Base-by-base conservation (phyloP, 2,329 filamentous ascomycete genomes). In the Trichophyton simii region DNA sequence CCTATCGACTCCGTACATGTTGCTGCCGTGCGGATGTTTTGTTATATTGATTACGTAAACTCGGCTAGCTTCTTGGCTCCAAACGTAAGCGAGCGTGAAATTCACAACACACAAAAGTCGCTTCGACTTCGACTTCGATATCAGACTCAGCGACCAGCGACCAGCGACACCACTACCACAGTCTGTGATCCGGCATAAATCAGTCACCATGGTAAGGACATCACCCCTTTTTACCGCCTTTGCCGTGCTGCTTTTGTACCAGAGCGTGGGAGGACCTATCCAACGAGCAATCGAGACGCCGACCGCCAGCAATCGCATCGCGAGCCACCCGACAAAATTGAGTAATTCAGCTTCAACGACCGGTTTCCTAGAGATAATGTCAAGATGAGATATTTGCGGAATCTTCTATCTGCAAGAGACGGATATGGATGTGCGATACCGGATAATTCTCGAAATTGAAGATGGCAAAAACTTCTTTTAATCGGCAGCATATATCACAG, bases 191-290 rank as follows among this genome's bases (percentile, higher is more conserved):
- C 74, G 74, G 74, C 71, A 72, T 61, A 75, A 74, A 67, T 73
- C 73, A 74, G 74, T 75, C 74, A 77, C 76, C 75, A 77, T 77
- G 75, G 75, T 77, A 77, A 76, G 75, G 63, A 25, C 7, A 18
- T 44, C 25, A n/a, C 4, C 1, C 11, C 65, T 57, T 61, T 48
- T 66, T 66, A 59, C 57, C 62, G 52, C 62, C 13, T 13, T 58
- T 9, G 20, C 36, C 22, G 65, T 65, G 55, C 62, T 65, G 63
- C 34, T 44, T 52, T 34, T 34, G 55, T 61, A 60, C 63, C 67
- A 65, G 55, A 15, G 55, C 20, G 38, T 65, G 66, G 63, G 66
- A 61, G 62, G 67, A 57, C 48, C 60, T 20, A 38, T 38, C 34
- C 46, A 34, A 20, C 25, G 34, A 44, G 31, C 46, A 44, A 60